Conservation (phyloP, 164 flowering plant genomes). For the Berberis thunbergii region DNA sequence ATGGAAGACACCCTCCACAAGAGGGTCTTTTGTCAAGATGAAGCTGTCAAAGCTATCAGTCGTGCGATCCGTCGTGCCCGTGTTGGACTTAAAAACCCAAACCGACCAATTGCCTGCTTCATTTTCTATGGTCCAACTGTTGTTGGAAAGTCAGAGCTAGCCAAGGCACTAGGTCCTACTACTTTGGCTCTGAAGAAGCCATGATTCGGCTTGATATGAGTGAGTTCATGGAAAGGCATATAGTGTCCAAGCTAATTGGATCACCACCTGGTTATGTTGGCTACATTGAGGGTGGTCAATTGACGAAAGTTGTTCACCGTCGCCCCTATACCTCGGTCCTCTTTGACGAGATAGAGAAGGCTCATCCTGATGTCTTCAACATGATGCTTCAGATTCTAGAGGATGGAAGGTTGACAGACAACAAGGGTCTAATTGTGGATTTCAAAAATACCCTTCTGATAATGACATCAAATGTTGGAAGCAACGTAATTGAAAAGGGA, state of each 20-base stretch:
- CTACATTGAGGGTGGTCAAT: conserved; percentile 18
- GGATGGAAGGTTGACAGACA: conserved; percentile 19
- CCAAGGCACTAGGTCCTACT: conserved; percentile 16
- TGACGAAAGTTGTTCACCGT: conserved; percentile 17
- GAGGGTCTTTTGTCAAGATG: conserved; percentile 75
- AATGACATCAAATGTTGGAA: conserved; percentile 21
- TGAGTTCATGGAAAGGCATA: conserved; percentile 13
- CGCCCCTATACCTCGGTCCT: conserved; percentile 12
- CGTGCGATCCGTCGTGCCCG: conserved; percentile 37
- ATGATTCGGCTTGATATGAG: conserved; percentile 29
- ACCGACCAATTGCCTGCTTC: conserved; percentile 8
- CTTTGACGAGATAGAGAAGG: conserved; percentile 9
- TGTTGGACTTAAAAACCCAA: conserved; percentile 35
- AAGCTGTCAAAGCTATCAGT: conserved; percentile 77
- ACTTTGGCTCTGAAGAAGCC: conserved; percentile 18
- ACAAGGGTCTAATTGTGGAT: conserved; percentile 18
- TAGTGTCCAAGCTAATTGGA: conserved; percentile 11
- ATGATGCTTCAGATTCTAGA: conserved; percentile 23
- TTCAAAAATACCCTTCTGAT: conserved; percentile 20
- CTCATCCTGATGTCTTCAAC: conserved; percentile 14
- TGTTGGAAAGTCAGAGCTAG: conserved; percentile 29
- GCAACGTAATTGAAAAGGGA: conserved; percentile 4
- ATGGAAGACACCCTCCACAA: conserved; percentile 78
- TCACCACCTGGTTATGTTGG: conserved; percentile 27
- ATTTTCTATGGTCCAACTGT: conserved; percentile 8